phyloP scores from a whole-genome alignment of 2,329 filamentous ascomycete species.

The Fulvia fulva region DNA sequence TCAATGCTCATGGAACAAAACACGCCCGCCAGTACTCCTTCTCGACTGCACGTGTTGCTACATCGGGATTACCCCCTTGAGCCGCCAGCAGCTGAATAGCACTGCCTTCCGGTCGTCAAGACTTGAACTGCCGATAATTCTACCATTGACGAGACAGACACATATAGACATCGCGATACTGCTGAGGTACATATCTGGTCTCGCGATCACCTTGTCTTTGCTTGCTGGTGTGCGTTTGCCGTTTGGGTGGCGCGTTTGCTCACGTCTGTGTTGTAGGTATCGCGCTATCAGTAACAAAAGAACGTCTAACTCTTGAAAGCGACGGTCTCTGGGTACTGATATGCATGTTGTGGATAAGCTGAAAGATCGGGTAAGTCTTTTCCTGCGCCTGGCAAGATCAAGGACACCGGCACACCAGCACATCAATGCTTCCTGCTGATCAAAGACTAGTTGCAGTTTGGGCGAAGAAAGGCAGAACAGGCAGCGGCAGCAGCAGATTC shows the following conservation, averaged over 20 bases:
- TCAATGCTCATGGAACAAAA: neutral
- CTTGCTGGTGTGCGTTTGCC: neutral
- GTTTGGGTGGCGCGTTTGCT: neutral
- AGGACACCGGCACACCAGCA: too few species aligned
- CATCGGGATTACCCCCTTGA: neutral
- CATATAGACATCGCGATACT: neutral
- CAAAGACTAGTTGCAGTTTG: neutral
- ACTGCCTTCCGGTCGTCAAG: neutral
- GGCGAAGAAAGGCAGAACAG: neutral
- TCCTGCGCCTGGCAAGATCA: neutral
- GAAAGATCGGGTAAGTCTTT: constrained; percentile 9
- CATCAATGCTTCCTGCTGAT: neutral
- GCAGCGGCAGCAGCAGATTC: neutral
- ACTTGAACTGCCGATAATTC: neutral
- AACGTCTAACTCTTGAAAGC: too few species aligned
- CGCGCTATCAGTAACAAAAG: neutral
- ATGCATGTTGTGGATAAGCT: constrained; percentile 16
- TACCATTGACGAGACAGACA: neutral
- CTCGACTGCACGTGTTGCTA: neutral
- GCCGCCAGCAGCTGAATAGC: neutral
- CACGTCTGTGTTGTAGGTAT: neutral
- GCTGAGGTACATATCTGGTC: neutral
- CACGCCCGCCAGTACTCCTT: neutral
- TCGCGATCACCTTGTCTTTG: neutral
- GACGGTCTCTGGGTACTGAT: neutral